Evolutionary conservation across 1,139 yeast genomes (phyloP).

Genomic region (Meyerozyma sp.): DNA sequence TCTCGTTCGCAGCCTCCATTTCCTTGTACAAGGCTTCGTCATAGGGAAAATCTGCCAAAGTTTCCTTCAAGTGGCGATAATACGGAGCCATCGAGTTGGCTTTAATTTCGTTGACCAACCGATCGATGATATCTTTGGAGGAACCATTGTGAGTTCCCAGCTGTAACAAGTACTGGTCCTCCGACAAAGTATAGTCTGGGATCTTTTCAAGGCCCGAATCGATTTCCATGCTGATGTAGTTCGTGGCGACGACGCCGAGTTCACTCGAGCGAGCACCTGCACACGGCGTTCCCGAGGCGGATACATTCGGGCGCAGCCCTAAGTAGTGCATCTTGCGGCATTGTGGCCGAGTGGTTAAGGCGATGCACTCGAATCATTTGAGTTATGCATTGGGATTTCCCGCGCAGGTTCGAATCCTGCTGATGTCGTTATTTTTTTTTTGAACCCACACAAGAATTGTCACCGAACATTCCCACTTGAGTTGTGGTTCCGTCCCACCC

Average conservation of each 20-base stretch:
- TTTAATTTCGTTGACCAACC: slow-evolving; percentile 51
- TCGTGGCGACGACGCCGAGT: not conserved
- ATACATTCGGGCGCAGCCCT: not conserved
- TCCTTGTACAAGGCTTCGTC: slow-evolving; percentile 53
- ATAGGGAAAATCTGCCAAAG: slow-evolving; percentile 44
- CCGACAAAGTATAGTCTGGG: slow-evolving; percentile 79
- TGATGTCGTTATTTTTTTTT: slow-evolving; percentile 55
- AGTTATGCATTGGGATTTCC: slow-evolving; percentile 70
- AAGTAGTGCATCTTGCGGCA: slow-evolving; percentile 27
- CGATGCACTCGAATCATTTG: slow-evolving; percentile 66
- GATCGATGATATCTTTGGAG: slow-evolving; percentile 31
- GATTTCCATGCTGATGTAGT: slow-evolving; percentile 22
- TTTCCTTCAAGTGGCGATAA: slow-evolving; percentile 61
- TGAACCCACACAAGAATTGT: not conserved
- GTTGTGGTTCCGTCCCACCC: too few species aligned
- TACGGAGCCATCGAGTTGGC: slow-evolving; percentile 76
- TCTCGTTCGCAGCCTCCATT: slow-evolving; percentile 50
- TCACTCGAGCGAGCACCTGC: not conserved
- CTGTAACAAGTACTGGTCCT: slow-evolving; percentile 63
- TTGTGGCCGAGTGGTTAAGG: slow-evolving; percentile 80
- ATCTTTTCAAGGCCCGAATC: slow-evolving; percentile 52
- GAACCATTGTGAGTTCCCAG: slow-evolving; percentile 18
- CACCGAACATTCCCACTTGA: not conserved
- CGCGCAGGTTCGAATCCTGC: slow-evolving; percentile 93
- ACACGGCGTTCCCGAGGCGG: too few species aligned